These are phyloP conservation scores for Leavenworthia alabamica DNA, from an alignment of 345 rosid species.

Conservation along the genomic window DNA sequence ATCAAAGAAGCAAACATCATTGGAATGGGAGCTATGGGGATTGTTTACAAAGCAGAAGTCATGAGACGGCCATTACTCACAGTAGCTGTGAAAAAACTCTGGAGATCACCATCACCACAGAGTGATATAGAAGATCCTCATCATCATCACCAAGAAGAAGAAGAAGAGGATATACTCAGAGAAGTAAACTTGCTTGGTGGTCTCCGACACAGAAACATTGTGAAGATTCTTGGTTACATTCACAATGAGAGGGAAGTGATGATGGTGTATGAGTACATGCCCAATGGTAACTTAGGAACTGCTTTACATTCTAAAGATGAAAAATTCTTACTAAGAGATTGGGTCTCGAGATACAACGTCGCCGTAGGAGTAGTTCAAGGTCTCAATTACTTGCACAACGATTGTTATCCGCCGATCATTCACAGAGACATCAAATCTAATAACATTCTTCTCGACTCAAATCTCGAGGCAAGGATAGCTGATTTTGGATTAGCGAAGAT, in stretches of 20 bases:
- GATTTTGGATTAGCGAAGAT: conserved; percentile 87
- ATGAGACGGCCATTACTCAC: conserved; percentile 43
- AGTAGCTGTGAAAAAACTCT: conserved; percentile 86
- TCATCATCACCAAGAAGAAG: conserved; percentile 36
- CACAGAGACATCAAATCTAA: conserved; percentile 93
- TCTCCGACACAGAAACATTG: conserved; percentile 80
- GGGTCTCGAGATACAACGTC: conserved; percentile 82
- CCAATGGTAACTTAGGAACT: conserved; percentile 70
- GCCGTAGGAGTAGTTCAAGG: conserved; percentile 91
- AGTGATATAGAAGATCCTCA: conserved; percentile 39
- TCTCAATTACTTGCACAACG: conserved; percentile 75
- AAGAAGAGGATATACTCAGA: conserved; percentile 44
- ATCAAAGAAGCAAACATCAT: conserved; percentile 74
- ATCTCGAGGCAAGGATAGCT: conserved; percentile 69
- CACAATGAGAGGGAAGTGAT: conserved; percentile 73
- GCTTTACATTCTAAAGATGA: conserved; percentile 68
- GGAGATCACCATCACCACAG: conserved; percentile 54
- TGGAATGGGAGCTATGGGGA: conserved; percentile 90
- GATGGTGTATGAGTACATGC: conserved; percentile 81
- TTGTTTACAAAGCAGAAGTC: conserved; percentile 85
- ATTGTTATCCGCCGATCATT: conserved; percentile 71
- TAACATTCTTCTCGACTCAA: conserved; percentile 68
- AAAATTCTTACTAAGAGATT: conserved; percentile 63
- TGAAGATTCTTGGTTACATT: conserved; percentile 63
- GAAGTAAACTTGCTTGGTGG: conserved; percentile 76